Evolutionary conservation across 108 stramenopile species (phyloP), one percentile per base, ranked within the genome.

Genomic region (Nannochloropsis gaditana): DNA sequence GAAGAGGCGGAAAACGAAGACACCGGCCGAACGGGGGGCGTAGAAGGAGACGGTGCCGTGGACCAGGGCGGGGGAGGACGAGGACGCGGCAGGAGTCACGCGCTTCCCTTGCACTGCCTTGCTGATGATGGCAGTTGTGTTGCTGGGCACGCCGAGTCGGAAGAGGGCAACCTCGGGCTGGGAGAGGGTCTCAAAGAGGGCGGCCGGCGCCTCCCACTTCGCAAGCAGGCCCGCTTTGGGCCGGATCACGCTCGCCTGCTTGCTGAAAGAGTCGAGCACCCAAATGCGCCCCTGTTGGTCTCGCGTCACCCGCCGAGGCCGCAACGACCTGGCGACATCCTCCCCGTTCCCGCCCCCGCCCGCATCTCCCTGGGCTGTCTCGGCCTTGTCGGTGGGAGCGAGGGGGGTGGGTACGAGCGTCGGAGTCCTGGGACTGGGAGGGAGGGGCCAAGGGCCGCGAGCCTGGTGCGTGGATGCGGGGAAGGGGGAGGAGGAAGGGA

Each of bases 1-100:
- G 83, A 83, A 87, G 44, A 83, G 79, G 2, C 86, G 82, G 86
- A 87, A 84, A 44, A 87, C 86, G 79, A 87, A 87, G 21, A 79
- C 50, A 42, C 86, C 86, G 11, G 83, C 86, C 82, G 59, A 73
- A 15, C 59, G 59, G 59, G 59, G 59, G n/a, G 59, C 59, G 6
- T 73, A 73, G 59, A 73, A 73, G 4, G 59, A n/a, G 19, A 73
- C 19, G 19, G 59, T 73, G 59, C 59, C 59, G 15, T 73, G 15
- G 59, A n/a, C 59, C 19, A n/a, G n/a, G 59, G 59, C 4, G n/a
- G 59, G 59, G 59, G 19, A n/a, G 59, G 59, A 6, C 59, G 59
- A 73, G n/a, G 59, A n/a, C 15, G 59, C 19, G n/a, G 59, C 19
- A 50, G 47, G 47, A 15, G 47, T 10, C 10, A 15, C 10, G 59